Conservation (phyloP, 2,329 filamentous ascomycete species). For the Sporothrix humicola region DNA sequence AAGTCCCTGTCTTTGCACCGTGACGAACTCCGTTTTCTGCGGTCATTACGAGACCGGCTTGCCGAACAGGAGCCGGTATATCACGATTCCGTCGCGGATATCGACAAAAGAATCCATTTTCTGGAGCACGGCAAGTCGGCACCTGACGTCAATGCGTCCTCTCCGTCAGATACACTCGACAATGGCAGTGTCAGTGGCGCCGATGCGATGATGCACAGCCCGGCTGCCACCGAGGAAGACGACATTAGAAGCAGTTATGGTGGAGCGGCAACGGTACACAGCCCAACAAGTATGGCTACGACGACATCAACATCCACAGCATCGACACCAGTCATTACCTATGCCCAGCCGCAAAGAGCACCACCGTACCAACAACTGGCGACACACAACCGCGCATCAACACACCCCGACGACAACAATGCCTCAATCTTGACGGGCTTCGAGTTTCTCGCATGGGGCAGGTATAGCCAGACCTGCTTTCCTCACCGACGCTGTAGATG, state of each 20-base stretch:
- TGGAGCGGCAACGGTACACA: background rate
- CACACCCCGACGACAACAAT: constrained; percentile 30
- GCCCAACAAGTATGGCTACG: background rate
- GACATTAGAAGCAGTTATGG: constrained; percentile 19
- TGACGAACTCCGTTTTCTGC: constrained; percentile 34
- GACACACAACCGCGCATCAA: background rate
- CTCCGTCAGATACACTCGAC: background rate
- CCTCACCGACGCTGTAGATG: constrained; percentile 45
- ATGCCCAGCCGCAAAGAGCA: background rate
- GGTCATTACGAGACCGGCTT: constrained; percentile 23
- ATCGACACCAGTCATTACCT: background rate
- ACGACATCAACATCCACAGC: background rate
- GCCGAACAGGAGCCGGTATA: background rate
- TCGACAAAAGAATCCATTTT: constrained; percentile 32
- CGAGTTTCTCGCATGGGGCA: constrained; percentile 47
- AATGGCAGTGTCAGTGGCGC: background rate
- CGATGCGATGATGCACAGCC: constrained; percentile 5
- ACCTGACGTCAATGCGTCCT: background rate
- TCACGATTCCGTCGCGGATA: constrained; percentile 27
- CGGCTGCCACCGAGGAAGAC: constrained; percentile 16
- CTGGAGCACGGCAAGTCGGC: constrained; percentile 34
- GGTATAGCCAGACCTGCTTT: constrained; percentile 45
- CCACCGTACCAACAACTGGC: background rate
- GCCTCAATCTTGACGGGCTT: constrained; percentile 43
- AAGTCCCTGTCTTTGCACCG: constrained; percentile 35